phyloP scores from a whole-genome alignment of 2,329 filamentous ascomycete species.

The Neofusicoccum ribis region DNA sequence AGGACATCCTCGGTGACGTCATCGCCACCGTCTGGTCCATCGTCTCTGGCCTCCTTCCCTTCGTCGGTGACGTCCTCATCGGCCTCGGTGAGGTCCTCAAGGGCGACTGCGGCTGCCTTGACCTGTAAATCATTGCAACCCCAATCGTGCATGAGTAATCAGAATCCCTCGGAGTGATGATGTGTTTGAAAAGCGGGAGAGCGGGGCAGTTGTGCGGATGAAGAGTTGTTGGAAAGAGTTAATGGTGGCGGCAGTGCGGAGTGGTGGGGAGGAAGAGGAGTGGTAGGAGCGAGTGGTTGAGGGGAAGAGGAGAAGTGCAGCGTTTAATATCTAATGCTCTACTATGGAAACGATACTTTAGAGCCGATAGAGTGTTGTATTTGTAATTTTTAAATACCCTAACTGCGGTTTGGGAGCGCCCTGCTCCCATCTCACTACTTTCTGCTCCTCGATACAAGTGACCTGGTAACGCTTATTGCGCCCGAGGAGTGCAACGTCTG shows the following conservation, averaged over 20 bases:
- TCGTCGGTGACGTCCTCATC: conserved; percentile 20
- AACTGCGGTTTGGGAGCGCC: conserved; percentile 1
- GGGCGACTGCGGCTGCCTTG: conserved; percentile 18
- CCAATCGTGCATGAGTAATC: background rate
- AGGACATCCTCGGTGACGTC: conserved; percentile 19
- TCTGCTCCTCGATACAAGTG: background rate
- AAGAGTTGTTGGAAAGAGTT: background rate
- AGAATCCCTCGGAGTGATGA: background rate
- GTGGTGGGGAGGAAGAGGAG: background rate
- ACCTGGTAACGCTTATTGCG: background rate
- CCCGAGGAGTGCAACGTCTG: no score
- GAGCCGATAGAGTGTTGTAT: conserved; percentile 15
- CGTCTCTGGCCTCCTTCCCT: conserved; percentile 16
- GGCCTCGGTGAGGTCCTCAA: conserved; percentile 21
- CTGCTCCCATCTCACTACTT: background rate
- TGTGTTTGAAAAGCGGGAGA: background rate
- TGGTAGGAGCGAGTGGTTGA: background rate
- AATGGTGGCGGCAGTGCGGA: background rate
- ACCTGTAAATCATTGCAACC: conserved; percentile 9
- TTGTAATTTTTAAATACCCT: conserved; percentile 18
- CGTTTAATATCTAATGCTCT: conserved; percentile 16
- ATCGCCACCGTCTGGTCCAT: conserved; percentile 17
- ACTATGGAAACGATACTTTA: conserved; percentile 3
- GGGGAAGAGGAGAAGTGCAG: background rate
- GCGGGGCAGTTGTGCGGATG: background rate